These are phyloP conservation scores for Populus tremula DNA, from an alignment of 345 rosid genomes.

Conservation along the genomic window DNA sequence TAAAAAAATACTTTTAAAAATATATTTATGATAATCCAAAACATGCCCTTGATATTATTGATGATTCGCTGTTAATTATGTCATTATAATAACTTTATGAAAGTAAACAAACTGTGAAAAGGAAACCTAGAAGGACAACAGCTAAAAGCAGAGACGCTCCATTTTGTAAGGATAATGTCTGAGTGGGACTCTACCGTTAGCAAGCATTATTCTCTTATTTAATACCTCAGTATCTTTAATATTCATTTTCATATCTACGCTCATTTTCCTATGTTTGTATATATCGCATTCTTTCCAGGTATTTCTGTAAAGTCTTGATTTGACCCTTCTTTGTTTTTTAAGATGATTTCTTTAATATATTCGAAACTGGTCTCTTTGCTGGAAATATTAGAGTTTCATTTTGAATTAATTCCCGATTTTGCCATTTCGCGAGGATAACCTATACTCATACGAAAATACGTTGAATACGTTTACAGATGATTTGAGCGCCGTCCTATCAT, in stretches of 20 bases:
- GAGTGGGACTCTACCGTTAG: background rate
- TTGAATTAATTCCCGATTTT: background rate
- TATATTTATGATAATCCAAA: too few relatives aligned
- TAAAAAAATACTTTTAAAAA: too few relatives aligned
- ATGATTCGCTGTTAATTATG: too few relatives aligned
- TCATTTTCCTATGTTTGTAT: background rate
- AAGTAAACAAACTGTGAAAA: background rate
- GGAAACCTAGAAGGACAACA: too few relatives aligned
- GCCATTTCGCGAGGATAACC: background rate
- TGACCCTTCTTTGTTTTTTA: background rate
- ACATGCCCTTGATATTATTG: too few relatives aligned
- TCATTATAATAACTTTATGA: background rate
- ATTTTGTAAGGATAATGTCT: background rate
- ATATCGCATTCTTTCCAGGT: too few relatives aligned
- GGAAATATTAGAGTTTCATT: background rate
- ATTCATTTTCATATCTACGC: background rate
- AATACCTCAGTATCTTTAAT: background rate
- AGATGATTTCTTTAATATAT: background rate
- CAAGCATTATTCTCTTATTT: background rate
- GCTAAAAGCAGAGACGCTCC: background rate
- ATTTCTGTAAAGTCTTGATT: background rate
- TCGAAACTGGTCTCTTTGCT: fast-evolving
- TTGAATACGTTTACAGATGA: background rate
- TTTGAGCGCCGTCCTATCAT: background rate
- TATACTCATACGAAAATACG: background rate